phyloP scores from a whole-genome alignment of 306 rosid species.

The Hippophae gyantsensis region DNA sequence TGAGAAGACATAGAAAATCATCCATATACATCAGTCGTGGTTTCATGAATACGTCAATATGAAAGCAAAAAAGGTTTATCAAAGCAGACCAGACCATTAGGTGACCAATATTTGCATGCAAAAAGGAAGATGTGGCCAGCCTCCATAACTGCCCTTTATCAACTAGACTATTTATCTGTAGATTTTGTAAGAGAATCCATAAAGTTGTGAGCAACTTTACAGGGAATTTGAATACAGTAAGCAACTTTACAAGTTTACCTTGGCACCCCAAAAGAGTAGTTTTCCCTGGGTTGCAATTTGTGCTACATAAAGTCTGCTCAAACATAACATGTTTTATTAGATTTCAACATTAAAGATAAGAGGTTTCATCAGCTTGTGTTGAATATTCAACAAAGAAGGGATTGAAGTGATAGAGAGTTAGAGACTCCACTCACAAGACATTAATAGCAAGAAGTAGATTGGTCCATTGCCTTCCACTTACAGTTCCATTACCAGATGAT shows the following conservation, averaged over 20 bases:
- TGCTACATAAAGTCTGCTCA: constrained; percentile 49
- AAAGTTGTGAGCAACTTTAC: background rate
- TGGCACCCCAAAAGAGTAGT: constrained; percentile 80
- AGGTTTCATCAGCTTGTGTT: background rate
- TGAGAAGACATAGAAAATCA: constrained; percentile 20
- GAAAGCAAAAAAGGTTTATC: constrained; percentile 3
- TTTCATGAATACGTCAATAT: constrained; percentile 9
- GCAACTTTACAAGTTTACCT: constrained; percentile 36
- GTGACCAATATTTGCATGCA: constrained; percentile 85
- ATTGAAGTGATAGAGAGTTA: background rate
- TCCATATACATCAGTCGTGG: constrained; percentile 8
- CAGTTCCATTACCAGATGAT: constrained; percentile 28
- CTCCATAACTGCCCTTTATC: constrained; percentile 87
- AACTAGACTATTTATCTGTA: constrained; percentile 61
- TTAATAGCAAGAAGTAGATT: constrained; percentile 70
- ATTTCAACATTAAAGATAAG: constrained; percentile 17
- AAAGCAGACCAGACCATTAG: constrained; percentile 49
- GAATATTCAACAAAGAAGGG: background rate
- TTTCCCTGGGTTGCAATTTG: constrained; percentile 67
- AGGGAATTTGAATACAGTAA: constrained; percentile 4
- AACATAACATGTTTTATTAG: background rate
- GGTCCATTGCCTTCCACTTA: constrained; percentile 57
- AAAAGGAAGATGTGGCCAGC: constrained; percentile 67
- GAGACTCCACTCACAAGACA: constrained; percentile 51
- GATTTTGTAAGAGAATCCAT: background rate